Base-by-base conservation (phyloP, 2,329 filamentous ascomycete species). In the Pseudogymnoascus sp. region DNA sequence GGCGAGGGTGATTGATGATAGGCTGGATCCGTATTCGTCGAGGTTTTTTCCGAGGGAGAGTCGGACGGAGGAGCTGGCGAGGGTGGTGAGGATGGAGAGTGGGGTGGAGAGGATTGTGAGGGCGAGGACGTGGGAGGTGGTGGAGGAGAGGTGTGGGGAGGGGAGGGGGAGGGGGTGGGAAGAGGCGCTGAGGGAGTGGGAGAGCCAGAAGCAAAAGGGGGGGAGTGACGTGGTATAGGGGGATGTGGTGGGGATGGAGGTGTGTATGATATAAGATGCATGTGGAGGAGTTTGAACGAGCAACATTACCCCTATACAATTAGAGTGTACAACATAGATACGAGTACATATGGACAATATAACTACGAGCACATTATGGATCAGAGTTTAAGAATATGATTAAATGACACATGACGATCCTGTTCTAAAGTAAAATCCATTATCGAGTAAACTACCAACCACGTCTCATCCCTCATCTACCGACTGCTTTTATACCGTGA, bases 11-110 rank as follows among this genome's bases (percentile, higher is more conserved):
- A 87, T 97, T 4, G 85, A 97, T 74, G 95, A 97, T 77, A 81
- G 95, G 63, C 75, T 97, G 64, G 95, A 99, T 78, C 95, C 95
- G 1, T 99, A 99, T 73, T 93, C 89, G 9, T 89, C 81, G 6
- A 81, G 93, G 23, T 96, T 91, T 74, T 93, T 93, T 69, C 87
- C 90, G 0, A 78, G 80, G 61, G 92, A 97, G 76, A 82, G 90
- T 13, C 82, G 92, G 67, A 95, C 92, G 0, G 90, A 97, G 76
- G 84, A 83, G 60, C 75, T 99, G 65, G 92, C 91, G 9, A 82
- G 80, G 44, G 73, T 93, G 62, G 78, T 96, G 64, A 82, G 89
- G 69, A 89, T 90, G 72, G 91, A 96, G 77, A 83, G 85, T 71
- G 83, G 84, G 40, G 85, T 96, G 15, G 91, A 96, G 77, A 82